Base-by-base conservation (phyloP, 2,329 filamentous ascomycete genomes). In the Rachicladosporium sp. region DNA sequence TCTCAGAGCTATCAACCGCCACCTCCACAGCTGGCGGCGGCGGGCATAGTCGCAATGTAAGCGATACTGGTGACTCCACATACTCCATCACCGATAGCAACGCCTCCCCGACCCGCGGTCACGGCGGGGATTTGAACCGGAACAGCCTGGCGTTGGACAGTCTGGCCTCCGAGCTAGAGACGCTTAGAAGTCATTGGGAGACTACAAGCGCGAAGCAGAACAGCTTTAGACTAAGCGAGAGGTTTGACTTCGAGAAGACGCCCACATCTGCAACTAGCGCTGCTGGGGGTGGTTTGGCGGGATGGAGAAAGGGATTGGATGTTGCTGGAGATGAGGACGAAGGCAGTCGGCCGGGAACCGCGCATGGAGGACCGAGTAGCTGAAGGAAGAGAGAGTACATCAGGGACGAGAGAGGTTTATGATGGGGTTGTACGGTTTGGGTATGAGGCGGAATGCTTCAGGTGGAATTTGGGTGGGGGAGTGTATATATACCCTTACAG, bases 141-240 rank as follows among this genome's bases (percentile, higher is more conserved):
- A 59, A 63, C 39, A 60, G 62, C 30, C 30, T 59, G 50, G 58
- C 43, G 3, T 73, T 98, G 12, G 91, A 98, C 61, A 91, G 81
- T 47, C 74, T 98, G 15, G 89, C 91, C 8, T 86, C 77, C 46
- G 91, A 98, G 65, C 76, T 98, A 6, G 91, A 98, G 59, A 82
- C 84, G 9, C 71, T 98, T 35, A 78, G 89, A 38, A 84, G 71
- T 38, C 88, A 95, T 53, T 98, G 91, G 91, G 87, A 96, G 64
- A 85, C 81, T 31, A 94, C 87, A 9, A 95, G 89, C 65, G 23
- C 23, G 23, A 27, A 27, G 23, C 23, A 27, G 23, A 91, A 93
- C 62, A 93, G 85, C 54, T 95, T 96, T 61, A 81, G 91, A 15
- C 67, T 95, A 33, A 93, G 85, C 62, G 88, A 81, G 54, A 78